Percentiles rank a stretch among this genome's conserved stretches.
Conservation (phyloP, 176 grass and related monocot species). For the Canna indica region DNA sequence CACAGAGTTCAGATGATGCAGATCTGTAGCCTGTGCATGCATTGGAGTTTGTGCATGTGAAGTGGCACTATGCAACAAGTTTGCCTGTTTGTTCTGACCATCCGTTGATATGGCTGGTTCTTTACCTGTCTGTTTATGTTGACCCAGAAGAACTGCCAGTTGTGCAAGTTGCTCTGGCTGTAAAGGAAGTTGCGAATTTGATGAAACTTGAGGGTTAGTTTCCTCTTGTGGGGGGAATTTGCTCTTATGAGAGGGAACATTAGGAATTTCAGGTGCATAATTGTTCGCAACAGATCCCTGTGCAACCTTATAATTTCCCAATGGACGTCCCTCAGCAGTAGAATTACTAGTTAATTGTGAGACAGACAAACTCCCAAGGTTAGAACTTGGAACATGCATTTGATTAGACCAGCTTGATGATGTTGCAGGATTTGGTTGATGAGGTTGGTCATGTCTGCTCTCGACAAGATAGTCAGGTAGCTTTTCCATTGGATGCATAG, state of each 20-base stretch:
- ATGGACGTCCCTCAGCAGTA: slow-evolving; percentile 14
- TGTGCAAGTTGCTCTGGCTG: slow-evolving; percentile 56
- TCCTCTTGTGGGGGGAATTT: slow-evolving; percentile 25
- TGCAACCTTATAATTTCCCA: slow-evolving; percentile 21
- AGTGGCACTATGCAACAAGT: slow-evolving; percentile 28
- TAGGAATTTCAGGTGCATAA: slow-evolving; percentile 34
- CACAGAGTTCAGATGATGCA: slow-evolving; percentile 23
- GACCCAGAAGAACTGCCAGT: slow-evolving; percentile 40
- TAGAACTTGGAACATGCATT: slow-evolving; percentile 25
- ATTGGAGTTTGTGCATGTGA: slow-evolving; percentile 27
- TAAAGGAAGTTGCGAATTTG: slow-evolving; percentile 36
- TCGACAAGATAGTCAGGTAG: slow-evolving; percentile 20
- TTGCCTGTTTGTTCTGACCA: slow-evolving; percentile 31
- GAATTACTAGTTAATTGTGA: slow-evolving; percentile 22
- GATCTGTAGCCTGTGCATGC: slow-evolving; percentile 21
- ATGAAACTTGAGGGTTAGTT: slow-evolving; percentile 28
- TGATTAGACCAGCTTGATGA: slow-evolving; percentile 33
- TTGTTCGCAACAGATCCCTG: slow-evolving; percentile 29
- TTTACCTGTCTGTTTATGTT: slow-evolving; percentile 46
- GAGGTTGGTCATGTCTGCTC: slow-evolving; percentile 25
- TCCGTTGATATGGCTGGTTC: slow-evolving; percentile 24
- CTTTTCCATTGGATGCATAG: slow-evolving; percentile 29
- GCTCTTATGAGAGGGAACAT: slow-evolving; percentile 19
- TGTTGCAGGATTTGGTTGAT: slow-evolving; percentile 18
- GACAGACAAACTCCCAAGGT: slow-evolving; percentile 20